Conservation (phyloP, 1,284 basidiomycete genomes). For the Ustilago hordei region DNA sequence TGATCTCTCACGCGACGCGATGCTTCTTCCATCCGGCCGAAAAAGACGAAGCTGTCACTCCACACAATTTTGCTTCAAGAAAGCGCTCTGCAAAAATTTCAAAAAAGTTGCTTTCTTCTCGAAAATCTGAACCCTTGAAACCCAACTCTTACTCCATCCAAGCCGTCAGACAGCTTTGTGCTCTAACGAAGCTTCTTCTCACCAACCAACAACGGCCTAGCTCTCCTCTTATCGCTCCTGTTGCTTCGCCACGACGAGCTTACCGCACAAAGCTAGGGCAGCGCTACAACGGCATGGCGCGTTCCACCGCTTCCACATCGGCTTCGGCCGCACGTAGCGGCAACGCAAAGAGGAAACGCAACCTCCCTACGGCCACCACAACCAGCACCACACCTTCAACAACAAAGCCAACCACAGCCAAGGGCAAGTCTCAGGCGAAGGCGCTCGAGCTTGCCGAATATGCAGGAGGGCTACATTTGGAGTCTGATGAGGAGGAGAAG, state of each 20-base stretch:
- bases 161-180: no score
- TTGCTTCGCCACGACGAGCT: not conserved
- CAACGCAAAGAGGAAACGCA: conserved; percentile 47
- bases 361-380: conserved; percentile 13
- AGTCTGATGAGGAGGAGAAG: conserved; percentile 53
- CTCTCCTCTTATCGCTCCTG: not conserved
- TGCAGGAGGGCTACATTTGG: conserved; percentile 33
- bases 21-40: conserved; percentile 41
- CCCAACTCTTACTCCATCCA: not conserved
- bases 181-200: not conserved
- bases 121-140: conserved; percentile 17
- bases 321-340: conserved; percentile 37
- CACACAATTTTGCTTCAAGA: conserved; percentile 20
- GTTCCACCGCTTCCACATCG: conserved; percentile 32
- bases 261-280: conserved; percentile 4
- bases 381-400: conserved; percentile 9
- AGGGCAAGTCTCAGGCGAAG: conserved; percentile 35
- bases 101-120: conserved; percentile 25
- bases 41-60: conserved; percentile 12
- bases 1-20: conserved; percentile 38
- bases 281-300: conserved; percentile 22
- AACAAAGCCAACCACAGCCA: conserved; percentile 10
- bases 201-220: not conserved
- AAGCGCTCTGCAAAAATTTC: conserved; percentile 31
- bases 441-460: conserved; percentile 34